Evolutionary conservation across 192 early-diverging fungal species (phyloP).

Genomic region (Podila clonocystis): DNA sequence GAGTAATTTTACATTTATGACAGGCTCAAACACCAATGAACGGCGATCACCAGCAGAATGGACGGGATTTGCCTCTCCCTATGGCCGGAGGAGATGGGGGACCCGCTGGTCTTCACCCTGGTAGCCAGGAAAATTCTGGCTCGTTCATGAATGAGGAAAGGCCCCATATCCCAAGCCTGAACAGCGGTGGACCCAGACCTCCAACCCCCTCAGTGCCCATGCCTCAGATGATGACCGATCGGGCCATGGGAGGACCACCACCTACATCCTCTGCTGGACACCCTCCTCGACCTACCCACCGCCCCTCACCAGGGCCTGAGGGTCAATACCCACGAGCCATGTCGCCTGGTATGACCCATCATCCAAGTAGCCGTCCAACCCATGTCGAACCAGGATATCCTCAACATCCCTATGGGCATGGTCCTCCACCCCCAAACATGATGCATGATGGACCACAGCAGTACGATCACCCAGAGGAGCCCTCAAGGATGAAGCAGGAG

Average conservation of each 20-base stretch:
- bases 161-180: slow-evolving; percentile 45
- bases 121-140: slow-evolving; percentile 10
- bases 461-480: slow-evolving; percentile 28
- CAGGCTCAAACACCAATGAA: slow-evolving; percentile 11
- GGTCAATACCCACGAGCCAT: slow-evolving; percentile 17
- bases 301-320: slow-evolving; percentile 24
- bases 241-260: slow-evolving; percentile 19
- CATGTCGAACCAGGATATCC: slow-evolving; percentile 16
- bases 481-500: slow-evolving; percentile 27
- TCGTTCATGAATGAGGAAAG: slow-evolving; percentile 28
- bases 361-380: slow-evolving; percentile 21
- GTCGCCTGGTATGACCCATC: slow-evolving; percentile 29
- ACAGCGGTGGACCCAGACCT: slow-evolving; percentile 24
- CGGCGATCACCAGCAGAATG: slow-evolving; percentile 24
- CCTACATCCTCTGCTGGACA: slow-evolving; percentile 16
- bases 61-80: slow-evolving; percentile 37
- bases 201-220: slow-evolving; percentile 33
- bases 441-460: slow-evolving; percentile 18
- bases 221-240: slow-evolving; percentile 48
- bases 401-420: slow-evolving; percentile 37
- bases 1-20: neutral
- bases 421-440: slow-evolving; percentile 30
- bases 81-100: slow-evolving; percentile 10
- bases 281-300: slow-evolving; percentile 12
- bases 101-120: slow-evolving; percentile 3